Conservation (phyloP, 225 moss, liverwort and hornwort species). For the Pleurozium schreberi region DNA sequence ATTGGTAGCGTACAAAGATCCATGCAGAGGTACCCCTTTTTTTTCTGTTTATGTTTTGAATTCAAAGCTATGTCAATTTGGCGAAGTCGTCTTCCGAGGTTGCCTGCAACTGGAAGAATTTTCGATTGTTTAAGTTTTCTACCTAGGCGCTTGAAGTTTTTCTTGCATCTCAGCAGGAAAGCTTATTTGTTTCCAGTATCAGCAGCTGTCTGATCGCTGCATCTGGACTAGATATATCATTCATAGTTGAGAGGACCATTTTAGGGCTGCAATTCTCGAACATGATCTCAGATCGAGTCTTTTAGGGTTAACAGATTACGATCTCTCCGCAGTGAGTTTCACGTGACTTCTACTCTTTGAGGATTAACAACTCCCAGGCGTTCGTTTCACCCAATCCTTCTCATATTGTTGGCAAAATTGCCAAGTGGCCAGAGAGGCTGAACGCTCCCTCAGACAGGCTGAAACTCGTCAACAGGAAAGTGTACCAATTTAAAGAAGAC, state of each 20-base stretch:
- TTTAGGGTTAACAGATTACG: neutral
- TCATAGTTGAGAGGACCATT: neutral
- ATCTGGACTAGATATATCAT: neutral
- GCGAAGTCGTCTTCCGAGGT: neutral
- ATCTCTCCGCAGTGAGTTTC: neutral
- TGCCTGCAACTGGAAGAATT: neutral
- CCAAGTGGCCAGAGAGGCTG: slow-evolving; percentile 74
- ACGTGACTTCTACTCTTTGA: neutral
- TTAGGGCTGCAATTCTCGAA: neutral
- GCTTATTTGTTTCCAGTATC: neutral
- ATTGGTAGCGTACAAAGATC: neutral
- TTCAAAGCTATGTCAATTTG: neutral
- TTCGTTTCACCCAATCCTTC: neutral
- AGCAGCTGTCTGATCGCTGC: neutral
- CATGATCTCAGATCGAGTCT: neutral
- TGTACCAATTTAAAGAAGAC: slow-evolving; percentile 46
- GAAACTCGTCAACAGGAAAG: slow-evolving; percentile 40
- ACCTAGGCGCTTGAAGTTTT: neutral
- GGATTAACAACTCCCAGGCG: neutral
- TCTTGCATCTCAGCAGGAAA: neutral
- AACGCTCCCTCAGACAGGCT: slow-evolving; percentile 46
- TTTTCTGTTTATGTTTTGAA: neutral
- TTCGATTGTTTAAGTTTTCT: neutral
- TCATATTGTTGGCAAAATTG: slow-evolving; percentile 33
- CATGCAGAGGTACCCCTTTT: slow-evolving; percentile 4